A percentile compares a stretch with the other conserved stretches of the same genome.
These are phyloP conservation scores for Neohortaea acidophila DNA, from an alignment of 495 filamentous ascomycete species.

Conservation along the genomic window DNA sequence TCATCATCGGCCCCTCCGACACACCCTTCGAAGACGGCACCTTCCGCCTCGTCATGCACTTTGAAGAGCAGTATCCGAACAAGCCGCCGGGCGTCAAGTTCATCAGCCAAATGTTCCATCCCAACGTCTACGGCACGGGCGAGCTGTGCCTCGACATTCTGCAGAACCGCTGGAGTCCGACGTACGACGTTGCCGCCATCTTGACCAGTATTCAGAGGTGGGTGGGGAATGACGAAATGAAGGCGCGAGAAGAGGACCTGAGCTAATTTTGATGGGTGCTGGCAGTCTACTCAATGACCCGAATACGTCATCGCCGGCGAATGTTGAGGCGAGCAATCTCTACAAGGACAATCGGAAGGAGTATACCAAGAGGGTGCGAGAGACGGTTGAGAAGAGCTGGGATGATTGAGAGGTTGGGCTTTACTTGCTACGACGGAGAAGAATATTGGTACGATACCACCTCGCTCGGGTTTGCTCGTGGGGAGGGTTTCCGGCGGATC, in stretches of 20 bases:
- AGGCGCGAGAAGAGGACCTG: no score
- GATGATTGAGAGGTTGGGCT: conserved; percentile 46
- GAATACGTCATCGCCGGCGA: conserved; percentile 92
- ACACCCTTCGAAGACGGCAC: conserved; percentile 98
- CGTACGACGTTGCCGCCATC: conserved; percentile 94
- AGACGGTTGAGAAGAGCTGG: conserved; percentile 99
- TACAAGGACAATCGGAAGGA: conserved; percentile 97
- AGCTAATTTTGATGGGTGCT: conserved; percentile 1
- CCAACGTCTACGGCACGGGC: conserved; percentile 93
- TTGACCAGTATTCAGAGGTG: conserved; percentile 97
- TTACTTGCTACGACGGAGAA: no score
- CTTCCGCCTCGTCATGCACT: conserved; percentile 95
- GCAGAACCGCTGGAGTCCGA: conserved; percentile 97
- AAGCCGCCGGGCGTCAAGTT: conserved; percentile 97
- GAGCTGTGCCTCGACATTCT: conserved; percentile 95
- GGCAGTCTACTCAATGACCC: conserved; percentile 89
- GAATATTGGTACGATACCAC: no score
- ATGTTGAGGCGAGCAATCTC: conserved; percentile 94
- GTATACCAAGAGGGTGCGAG: conserved; percentile 84
- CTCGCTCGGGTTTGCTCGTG: no score
- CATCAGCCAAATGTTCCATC: conserved; percentile 97
- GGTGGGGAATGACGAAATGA: conserved; percentile 5
- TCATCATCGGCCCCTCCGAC: conserved; percentile 94
- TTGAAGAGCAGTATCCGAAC: conserved; percentile 96
- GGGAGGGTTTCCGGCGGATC: no score